phyloP scores from a whole-genome alignment of 176 grass and related monocot genomes.

The Aegilops bicornis region DNA sequence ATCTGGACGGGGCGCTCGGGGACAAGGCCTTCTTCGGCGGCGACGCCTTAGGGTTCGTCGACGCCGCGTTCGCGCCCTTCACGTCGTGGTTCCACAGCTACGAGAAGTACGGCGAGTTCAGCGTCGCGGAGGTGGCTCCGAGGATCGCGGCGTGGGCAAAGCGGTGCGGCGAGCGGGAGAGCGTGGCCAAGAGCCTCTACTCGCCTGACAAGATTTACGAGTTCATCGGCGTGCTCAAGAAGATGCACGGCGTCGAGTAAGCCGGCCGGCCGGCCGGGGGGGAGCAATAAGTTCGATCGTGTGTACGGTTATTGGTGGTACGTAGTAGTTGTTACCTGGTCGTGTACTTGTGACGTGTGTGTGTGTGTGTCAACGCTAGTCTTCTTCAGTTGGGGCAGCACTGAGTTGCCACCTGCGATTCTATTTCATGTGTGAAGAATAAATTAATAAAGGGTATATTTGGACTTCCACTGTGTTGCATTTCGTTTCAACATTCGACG shows the following conservation, averaged over 20 bases:
- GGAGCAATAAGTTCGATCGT: no score
- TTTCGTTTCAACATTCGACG: background rate
- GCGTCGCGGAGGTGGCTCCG: constrained; percentile 16
- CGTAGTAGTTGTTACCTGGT: background rate
- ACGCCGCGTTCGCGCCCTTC: constrained; percentile 39
- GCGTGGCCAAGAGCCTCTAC: constrained; percentile 27
- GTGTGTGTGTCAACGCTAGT: background rate
- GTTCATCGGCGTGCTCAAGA: constrained; percentile 12
- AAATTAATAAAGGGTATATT: background rate
- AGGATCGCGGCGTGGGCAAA: constrained; percentile 34
- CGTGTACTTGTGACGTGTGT: background rate
- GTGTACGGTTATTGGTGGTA: no score
- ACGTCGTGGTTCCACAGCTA: constrained; percentile 28
- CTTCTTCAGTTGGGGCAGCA: background rate
- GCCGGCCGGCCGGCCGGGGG: no score
- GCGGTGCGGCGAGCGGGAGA: constrained; percentile 28
- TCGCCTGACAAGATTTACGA: constrained; percentile 34
- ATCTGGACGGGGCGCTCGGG: constrained; percentile 37
- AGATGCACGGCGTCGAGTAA: constrained; percentile 17
- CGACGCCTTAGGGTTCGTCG: constrained; percentile 31
- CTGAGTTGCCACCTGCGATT: background rate
- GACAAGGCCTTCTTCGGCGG: constrained; percentile 43
- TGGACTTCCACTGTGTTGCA: background rate
- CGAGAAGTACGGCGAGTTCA: constrained; percentile 34
- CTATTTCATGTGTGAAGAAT: background rate